Conservation (phyloP, 495 filamentous ascomycete species). For the Xylaria intraflava region DNA sequence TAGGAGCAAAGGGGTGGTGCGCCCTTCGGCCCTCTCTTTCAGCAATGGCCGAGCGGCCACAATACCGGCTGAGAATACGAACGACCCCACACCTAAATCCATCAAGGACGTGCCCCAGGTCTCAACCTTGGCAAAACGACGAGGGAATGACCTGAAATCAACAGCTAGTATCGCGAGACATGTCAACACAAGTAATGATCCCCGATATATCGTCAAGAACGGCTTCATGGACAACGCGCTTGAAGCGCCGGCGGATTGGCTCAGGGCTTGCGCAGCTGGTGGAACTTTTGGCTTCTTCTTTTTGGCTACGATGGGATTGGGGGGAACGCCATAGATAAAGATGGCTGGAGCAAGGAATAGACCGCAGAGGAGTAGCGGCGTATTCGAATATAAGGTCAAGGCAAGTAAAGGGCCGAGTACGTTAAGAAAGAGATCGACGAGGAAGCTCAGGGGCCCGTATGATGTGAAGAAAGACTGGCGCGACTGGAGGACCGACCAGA, state of each 20-base stretch:
- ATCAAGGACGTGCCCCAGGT: conserved; percentile 97
- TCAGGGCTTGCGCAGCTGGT: conserved; percentile 35
- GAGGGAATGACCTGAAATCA: conserved; percentile 87
- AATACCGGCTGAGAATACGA: conserved; percentile 94
- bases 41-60: conserved; percentile 83
- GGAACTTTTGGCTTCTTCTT: conserved; percentile 54
- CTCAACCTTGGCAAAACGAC: conserved; percentile 94
- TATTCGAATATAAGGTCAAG: conserved; percentile 75
- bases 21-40: conserved; percentile 53
- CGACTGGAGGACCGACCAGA: conserved; percentile 87
- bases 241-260: conserved; percentile 25
- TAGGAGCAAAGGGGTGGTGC: conserved; percentile 38
- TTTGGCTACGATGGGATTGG: conserved; percentile 25
- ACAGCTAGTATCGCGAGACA: conserved; percentile 94
- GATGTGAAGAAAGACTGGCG: conserved; percentile 78
- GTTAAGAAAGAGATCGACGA: conserved; percentile 82
- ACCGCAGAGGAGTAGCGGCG: conserved; percentile 66
- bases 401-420: conserved; percentile 74
- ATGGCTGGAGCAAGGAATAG: conserved; percentile 66
- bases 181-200: conserved; percentile 87
- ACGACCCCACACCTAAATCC: conserved; percentile 96
- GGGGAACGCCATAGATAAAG: conserved; percentile 49
- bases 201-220: conserved; percentile 86
- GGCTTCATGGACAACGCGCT: conserved; percentile 71
- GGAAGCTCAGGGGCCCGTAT: conserved; percentile 58